Base-by-base conservation (phyloP, 768 basidiomycete species). In the Collybia sordida region DNA sequence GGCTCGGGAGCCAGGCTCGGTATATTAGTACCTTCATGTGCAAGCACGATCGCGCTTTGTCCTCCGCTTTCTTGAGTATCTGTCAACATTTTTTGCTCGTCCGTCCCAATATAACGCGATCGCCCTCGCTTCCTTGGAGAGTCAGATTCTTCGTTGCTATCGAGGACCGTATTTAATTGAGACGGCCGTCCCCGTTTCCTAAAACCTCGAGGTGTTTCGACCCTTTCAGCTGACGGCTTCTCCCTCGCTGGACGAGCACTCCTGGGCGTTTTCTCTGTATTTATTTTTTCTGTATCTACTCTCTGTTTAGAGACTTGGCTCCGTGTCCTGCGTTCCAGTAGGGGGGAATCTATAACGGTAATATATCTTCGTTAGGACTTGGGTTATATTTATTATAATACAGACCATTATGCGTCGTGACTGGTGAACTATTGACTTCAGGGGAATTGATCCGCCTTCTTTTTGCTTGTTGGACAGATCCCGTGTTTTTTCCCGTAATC, bases 241-340 rank as follows among this genome's bases (percentile, higher is more conserved):
- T 24, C 47, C 56, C 68, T 67, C 18, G 47, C 49, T n/a, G 65
- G 64, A 17, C 75, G 69, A 21, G 73, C 74, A 14, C 73, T 75
- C 61, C 67, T 77, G 24, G 66, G 61, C 41, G 43, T 17, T 5
- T 40, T 22, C 18, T 37, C 45, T 31, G 31, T 12, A 31, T 31
- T 12, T 22, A 38, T 22, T 8, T 40, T 37, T 12, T 44, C 52
- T 15, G 28, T 6, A 35, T 45, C 39, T 14, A 25, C 22, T 37
- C 54, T 41, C 8, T 24, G 11, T 40, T 56, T 46, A n/a, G 52
- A 43, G 37, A 47, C 38, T 14, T 42, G 43, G 24, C 45, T 49
- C 2, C 50, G 47, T 37, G 38, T 48, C 34, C 43, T 50, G 2
- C 9, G 31, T 31, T 31, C 31, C 14, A 11, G 11, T 31, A 12